These are phyloP conservation scores for Jatropha podagrica DNA, from an alignment of 441 rosid genomes.

Conservation along the genomic window DNA sequence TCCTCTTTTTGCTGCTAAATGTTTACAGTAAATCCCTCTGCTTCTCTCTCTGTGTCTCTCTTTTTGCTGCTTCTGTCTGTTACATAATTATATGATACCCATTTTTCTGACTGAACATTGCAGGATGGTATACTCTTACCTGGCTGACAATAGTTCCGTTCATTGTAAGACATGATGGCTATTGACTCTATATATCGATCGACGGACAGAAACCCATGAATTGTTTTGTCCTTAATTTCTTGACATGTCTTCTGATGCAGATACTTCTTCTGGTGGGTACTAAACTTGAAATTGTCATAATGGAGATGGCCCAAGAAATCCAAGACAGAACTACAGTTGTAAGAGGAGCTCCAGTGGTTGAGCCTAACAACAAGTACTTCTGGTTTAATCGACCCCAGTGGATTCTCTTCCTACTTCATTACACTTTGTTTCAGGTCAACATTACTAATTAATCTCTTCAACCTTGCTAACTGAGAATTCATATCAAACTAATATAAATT, in stretches of 20 bases:
- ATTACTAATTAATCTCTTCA: not conserved
- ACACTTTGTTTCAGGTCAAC: conserved; percentile 46
- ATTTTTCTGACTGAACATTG: conserved; percentile 10
- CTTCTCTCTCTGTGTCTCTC: not conserved
- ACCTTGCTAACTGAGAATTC: no score
- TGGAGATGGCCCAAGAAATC: conserved; percentile 59
- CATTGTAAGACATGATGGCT: conserved; percentile 30
- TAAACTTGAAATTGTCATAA: conserved; percentile 51
- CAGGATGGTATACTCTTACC: conserved; percentile 53
- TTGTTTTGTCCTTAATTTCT: not conserved
- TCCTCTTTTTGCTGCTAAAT: conserved; percentile 50
- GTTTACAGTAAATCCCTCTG: conserved; percentile 39
- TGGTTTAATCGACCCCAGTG: conserved; percentile 63
- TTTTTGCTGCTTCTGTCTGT: no score
- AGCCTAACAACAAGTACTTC: conserved; percentile 54
- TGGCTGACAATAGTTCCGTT: conserved; percentile 47
- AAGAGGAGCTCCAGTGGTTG: conserved; percentile 53
- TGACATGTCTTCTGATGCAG: conserved; percentile 24
- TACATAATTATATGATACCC: not conserved
- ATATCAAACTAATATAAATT: no score
- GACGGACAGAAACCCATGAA: no score
- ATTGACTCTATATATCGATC: no score
- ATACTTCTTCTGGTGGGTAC: conserved; percentile 59
- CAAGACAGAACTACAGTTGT: conserved; percentile 43
- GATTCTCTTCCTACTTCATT: conserved; percentile 52